Percentiles rank a stretch among this genome's conserved stretches.
These are phyloP conservation scores for Stemphylium beticola DNA, from an alignment of 2,329 filamentous ascomycete genomes.

Conservation along the genomic window DNA sequence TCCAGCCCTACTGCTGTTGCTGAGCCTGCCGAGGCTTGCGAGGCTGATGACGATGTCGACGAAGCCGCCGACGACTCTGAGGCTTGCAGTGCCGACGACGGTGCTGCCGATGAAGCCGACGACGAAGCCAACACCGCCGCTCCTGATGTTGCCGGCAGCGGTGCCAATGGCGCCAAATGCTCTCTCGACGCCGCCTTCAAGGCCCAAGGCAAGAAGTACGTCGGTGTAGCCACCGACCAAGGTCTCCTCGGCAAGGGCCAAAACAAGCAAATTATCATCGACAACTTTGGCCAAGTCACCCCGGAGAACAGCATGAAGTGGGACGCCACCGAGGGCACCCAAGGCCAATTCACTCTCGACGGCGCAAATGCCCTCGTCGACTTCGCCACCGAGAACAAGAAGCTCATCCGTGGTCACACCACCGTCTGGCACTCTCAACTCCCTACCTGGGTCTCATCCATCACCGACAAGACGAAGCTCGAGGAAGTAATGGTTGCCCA, in stretches of 20 bases:
- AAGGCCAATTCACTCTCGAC: slow-evolving; percentile 62
- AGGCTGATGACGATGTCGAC: slow-evolving; percentile 1
- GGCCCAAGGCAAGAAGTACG: slow-evolving; percentile 70
- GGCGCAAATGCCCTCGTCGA: slow-evolving; percentile 66
- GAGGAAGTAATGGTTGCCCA: slow-evolving; percentile 65
- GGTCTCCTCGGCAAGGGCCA: slow-evolving; percentile 57
- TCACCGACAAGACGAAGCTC: slow-evolving; percentile 60
- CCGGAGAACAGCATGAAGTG: slow-evolving; percentile 75
- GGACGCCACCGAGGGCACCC: slow-evolving; percentile 60
- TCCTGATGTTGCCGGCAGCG: slow-evolving; percentile 18
- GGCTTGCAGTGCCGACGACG: slow-evolving; percentile 13
- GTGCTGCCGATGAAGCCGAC: not conserved
- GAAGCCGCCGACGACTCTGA: slow-evolving; percentile 5
- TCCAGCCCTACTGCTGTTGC: slow-evolving; percentile 1
- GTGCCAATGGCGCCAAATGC: slow-evolving; percentile 31
- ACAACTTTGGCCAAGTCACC: slow-evolving; percentile 69
- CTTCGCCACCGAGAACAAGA: slow-evolving; percentile 62
- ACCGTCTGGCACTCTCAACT: slow-evolving; percentile 65
- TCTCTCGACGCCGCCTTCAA: slow-evolving; percentile 62
- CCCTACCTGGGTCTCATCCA: slow-evolving; percentile 63
- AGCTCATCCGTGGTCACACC: slow-evolving; percentile 68
- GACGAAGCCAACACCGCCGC: slow-evolving; percentile 4
- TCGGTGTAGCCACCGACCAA: slow-evolving; percentile 65
- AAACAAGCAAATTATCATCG: slow-evolving; percentile 64
- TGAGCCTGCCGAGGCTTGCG: not conserved